Evolutionary conservation across 805 yeast species (phyloP).

Genomic region (Millerozyma miso): DNA sequence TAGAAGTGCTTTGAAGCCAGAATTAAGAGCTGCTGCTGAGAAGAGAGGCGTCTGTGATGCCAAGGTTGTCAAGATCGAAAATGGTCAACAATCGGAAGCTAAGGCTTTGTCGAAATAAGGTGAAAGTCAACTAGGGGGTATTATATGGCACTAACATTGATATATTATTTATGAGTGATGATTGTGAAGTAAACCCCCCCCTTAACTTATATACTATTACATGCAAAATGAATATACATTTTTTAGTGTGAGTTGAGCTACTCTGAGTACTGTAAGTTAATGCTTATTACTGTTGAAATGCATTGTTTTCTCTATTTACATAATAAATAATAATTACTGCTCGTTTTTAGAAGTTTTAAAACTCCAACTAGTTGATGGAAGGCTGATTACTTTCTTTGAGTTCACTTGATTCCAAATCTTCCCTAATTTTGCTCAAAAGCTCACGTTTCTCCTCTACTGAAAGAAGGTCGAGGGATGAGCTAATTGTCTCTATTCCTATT

Average conservation of each 20-base stretch:
- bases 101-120: constrained; percentile 31
- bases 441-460: constrained; percentile 28
- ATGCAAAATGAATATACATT: neutral
- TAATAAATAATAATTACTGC: neutral
- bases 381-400: no score
- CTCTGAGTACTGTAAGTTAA: no score
- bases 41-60: constrained; percentile 74
- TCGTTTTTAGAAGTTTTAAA: neutral
- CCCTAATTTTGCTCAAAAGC: constrained; percentile 23
- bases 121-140: neutral
- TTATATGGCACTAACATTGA: no score
- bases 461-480: constrained; percentile 33
- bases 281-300: neutral
- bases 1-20: constrained; percentile 85
- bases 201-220: neutral
- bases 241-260: no score
- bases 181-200: no score
- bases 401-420: constrained; percentile 1
- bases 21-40: constrained; percentile 66
- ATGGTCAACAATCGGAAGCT: constrained; percentile 53
- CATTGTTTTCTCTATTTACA: neutral
- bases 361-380: no score
- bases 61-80: constrained; percentile 63
- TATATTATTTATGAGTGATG: no score
- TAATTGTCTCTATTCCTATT: constrained; percentile 19